Evolutionary conservation across 164 flowering plant genomes (phyloP).

Genomic region (Vitis rupestris): DNA sequence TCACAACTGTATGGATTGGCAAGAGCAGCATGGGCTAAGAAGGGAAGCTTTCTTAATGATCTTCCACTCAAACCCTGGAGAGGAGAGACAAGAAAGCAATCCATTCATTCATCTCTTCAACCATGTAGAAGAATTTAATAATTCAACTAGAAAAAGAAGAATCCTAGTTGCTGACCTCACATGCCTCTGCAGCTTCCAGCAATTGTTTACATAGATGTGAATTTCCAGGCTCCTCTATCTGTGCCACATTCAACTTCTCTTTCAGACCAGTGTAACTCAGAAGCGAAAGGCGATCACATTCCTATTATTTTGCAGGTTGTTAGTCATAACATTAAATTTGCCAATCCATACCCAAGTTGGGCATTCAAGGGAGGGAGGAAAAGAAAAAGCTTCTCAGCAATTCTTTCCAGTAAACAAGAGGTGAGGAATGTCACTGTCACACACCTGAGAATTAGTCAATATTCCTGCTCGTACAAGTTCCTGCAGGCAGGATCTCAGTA

Average conservation of each 20-base stretch:
- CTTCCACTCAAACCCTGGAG: conserved; percentile 92
- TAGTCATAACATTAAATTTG: neutral
- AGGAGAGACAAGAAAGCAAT: conserved; percentile 2
- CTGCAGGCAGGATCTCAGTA: conserved; percentile 80
- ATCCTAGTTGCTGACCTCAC: conserved; percentile 54
- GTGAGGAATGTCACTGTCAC: neutral
- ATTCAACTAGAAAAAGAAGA: neutral
- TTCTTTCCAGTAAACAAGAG: no score
- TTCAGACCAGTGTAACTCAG: conserved; percentile 53
- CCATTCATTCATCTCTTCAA: no score
- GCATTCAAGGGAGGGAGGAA: neutral
- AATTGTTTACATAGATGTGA: conserved; percentile 45
- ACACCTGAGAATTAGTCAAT: conserved; percentile 49
- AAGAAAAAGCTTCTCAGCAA: no score
- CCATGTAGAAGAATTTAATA: neutral
- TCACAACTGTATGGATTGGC: conserved; percentile 52
- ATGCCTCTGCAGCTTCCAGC: conserved; percentile 78
- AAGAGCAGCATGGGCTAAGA: conserved; percentile 82
- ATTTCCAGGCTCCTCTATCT: conserved; percentile 23
- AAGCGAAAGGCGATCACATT: conserved; percentile 31
- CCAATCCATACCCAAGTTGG: neutral
- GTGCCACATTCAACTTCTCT: conserved; percentile 45
- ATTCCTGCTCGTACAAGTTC: conserved; percentile 80
- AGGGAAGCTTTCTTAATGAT: conserved; percentile 93
- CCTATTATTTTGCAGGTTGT: conserved; percentile 23